A percentile compares a stretch with the other conserved stretches of the same genome.
phyloP scores from a whole-genome alignment of 768 basidiomycete genomes.

The Trametes cubensis region DNA sequence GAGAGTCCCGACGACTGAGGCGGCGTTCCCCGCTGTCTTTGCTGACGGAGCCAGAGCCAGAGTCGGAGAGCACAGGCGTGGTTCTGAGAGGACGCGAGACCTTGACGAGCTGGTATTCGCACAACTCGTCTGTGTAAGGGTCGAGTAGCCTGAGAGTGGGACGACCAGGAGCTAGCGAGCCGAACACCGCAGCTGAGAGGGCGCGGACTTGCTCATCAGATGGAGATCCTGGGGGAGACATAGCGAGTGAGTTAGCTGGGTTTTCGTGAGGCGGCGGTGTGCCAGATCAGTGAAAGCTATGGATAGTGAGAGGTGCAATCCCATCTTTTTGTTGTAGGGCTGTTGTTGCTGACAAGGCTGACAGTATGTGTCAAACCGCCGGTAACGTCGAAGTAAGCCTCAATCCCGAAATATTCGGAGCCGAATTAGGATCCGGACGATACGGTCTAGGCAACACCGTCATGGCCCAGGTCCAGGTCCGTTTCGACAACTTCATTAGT shows the following conservation, averaged over 20 bases:
- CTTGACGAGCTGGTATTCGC: constrained; percentile 9
- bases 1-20: no score
- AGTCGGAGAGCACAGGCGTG: not conserved
- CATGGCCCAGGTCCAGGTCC: no score
- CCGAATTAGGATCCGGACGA: not conserved
- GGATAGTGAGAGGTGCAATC: no score
- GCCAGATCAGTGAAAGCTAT: no score
- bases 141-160: not conserved
- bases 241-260: no score
- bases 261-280: no score
- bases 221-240: not conserved
- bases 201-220: not conserved
- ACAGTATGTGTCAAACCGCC: not conserved
- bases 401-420: not conserved
- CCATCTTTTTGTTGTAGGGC: not conserved
- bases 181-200: constrained; percentile 1
- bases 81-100: not conserved
- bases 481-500: no score
- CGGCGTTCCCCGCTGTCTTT: no score
- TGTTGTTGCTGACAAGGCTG: not conserved
- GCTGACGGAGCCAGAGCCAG: no score
- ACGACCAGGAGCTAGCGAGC: not conserved
- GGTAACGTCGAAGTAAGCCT: not conserved
- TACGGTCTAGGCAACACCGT: no score
- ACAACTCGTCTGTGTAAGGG: constrained; percentile 3